phyloP scores from a whole-genome alignment of 164 flowering plant genomes.

The Litsea cubeba region DNA sequence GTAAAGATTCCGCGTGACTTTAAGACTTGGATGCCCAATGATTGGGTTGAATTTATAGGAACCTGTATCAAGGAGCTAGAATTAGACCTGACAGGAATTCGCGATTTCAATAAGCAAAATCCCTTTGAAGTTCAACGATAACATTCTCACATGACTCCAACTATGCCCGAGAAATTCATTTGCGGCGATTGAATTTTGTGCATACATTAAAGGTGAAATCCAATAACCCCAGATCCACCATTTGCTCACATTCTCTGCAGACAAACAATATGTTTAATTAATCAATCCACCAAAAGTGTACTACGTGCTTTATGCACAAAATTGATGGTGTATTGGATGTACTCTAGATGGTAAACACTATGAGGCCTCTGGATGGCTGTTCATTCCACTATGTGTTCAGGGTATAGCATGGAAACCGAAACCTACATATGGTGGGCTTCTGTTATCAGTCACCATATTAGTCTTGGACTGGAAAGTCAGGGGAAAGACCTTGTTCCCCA shows the following conservation, averaged over 20 bases:
- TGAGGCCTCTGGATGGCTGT: too few relatives aligned
- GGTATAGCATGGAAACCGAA: too few relatives aligned
- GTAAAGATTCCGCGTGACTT: constrained; percentile 33
- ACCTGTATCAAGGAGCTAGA: background rate
- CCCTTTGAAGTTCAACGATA: background rate
- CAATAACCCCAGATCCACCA: constrained; percentile 16
- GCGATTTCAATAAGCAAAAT: background rate
- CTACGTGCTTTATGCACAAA: background rate
- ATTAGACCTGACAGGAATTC: background rate
- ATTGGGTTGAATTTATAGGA: background rate
- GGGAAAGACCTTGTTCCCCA: too few relatives aligned
- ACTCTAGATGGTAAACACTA: background rate
- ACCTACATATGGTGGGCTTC: too few relatives aligned
- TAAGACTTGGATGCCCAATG: constrained; percentile 22
- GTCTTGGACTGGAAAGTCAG: too few relatives aligned
- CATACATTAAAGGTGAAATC: constrained; percentile 13
- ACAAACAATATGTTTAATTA: background rate
- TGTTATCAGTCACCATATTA: too few relatives aligned
- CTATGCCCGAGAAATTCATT: constrained; percentile 15
- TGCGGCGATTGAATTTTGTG: constrained; percentile 7
- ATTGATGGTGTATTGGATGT: background rate
- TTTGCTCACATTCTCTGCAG: constrained; percentile 9
- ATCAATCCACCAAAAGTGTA: background rate
- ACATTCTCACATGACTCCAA: constrained; percentile 7
- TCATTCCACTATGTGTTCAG: too few relatives aligned